Conservation (phyloP, 2,329 filamentous ascomycete species). For the Colletotrichum spaethianum region DNA sequence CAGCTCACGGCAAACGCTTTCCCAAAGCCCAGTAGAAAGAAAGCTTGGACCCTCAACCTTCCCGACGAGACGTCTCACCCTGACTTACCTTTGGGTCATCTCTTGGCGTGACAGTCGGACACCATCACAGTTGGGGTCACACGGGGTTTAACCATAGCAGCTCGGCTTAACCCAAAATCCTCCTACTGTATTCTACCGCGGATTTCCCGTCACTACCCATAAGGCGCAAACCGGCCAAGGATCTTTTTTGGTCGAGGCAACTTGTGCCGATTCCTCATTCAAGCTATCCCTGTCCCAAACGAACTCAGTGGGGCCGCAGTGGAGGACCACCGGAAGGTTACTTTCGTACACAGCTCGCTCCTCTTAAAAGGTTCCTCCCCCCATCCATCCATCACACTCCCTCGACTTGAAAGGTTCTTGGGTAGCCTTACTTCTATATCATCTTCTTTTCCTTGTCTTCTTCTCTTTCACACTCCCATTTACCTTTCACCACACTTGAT, state of each 20-base stretch:
- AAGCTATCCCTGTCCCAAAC: constrained; percentile 30
- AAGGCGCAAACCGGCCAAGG: constrained; percentile 18
- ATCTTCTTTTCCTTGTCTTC: background rate
- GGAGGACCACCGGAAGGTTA: constrained; percentile 36
- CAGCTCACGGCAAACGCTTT: background rate
- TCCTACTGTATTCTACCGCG: constrained; percentile 14
- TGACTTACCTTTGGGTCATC: constrained; percentile 6
- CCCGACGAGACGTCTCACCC: constrained; percentile 39
- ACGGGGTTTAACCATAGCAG: constrained; percentile 27
- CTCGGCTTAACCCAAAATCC: constrained; percentile 23
- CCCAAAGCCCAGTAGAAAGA: background rate
- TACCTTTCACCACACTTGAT: constrained; percentile 32
- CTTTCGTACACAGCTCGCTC: constrained; percentile 14
- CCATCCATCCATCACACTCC: constrained; percentile 6
- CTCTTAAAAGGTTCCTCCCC: constrained; percentile 27
- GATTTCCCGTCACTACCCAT: constrained; percentile 16
- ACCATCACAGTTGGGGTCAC: constrained; percentile 18
- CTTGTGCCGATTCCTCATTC: constrained; percentile 37
- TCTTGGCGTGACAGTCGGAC: constrained; percentile 36
- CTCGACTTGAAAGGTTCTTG: background rate
- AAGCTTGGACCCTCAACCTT: constrained; percentile 19
- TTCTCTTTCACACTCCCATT: constrained; percentile 6
- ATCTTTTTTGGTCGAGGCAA: constrained; percentile 18
- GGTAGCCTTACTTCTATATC: constrained; percentile 33
- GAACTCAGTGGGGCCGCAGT: constrained; percentile 37